These are phyloP conservation scores for Pulveroboletus sp. DNA, from an alignment of 768 basidiomycete genomes.

Conservation along the genomic window DNA sequence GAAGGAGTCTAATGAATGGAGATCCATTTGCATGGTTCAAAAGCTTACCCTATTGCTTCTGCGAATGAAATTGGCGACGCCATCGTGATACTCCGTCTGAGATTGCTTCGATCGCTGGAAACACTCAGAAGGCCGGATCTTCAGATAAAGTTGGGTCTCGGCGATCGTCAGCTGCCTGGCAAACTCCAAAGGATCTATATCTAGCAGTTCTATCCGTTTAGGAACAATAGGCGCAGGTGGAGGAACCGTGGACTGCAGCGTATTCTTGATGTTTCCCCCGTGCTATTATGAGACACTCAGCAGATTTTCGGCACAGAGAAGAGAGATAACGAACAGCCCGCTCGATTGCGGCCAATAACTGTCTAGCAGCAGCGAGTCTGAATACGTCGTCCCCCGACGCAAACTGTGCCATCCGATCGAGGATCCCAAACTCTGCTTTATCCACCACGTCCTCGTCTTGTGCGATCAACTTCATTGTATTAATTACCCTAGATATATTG, in stretches of 20 bases:
- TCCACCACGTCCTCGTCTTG: constrained; percentile 51
- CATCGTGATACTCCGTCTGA: constrained; percentile 40
- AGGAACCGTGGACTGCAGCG: constrained; percentile 31
- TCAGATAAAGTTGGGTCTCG: constrained; percentile 54
- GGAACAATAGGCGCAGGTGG: constrained; percentile 48
- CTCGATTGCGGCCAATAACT: constrained; percentile 44
- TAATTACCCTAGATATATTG: constrained; percentile 46
- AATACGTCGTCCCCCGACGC: constrained; percentile 38
- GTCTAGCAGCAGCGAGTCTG: constrained; percentile 43
- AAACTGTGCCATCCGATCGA: constrained; percentile 53
- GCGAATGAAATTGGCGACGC: constrained; percentile 53
- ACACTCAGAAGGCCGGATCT: constrained; percentile 59
- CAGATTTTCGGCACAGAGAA: background rate
- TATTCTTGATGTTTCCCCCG: constrained; percentile 33
- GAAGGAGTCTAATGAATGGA: background rate
- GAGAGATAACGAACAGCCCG: constrained; percentile 40
- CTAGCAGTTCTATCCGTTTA: constrained; percentile 48
- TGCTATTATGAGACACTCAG: constrained; percentile 14
- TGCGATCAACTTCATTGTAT: constrained; percentile 58
- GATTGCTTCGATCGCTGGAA: constrained; percentile 51
- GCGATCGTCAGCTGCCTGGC: constrained; percentile 66
- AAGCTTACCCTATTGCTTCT: constrained; percentile 47
- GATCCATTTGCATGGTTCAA: background rate
- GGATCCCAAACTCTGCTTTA: constrained; percentile 47
- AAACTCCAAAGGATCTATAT: constrained; percentile 60